Conservation (phyloP, 2,329 filamentous ascomycete species). For the Penicillium occitanis region DNA sequence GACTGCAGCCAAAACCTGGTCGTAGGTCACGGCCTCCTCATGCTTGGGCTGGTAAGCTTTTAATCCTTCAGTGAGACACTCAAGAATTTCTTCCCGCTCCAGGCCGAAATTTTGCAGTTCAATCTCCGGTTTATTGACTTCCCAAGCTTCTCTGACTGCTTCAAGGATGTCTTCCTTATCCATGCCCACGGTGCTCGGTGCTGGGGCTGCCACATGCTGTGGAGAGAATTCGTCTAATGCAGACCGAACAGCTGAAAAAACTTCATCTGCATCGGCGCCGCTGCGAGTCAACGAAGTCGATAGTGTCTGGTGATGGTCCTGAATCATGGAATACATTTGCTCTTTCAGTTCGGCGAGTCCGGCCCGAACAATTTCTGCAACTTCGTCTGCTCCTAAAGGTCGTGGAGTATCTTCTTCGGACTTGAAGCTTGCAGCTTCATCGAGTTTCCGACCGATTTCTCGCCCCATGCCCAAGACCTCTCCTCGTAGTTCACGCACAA, state of each 20-base stretch:
- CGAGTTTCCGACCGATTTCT: constrained; percentile 78
- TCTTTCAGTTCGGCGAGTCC: constrained; percentile 78
- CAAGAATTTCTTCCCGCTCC: constrained; percentile 84
- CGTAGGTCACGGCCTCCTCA: constrained; percentile 66
- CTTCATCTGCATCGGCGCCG: constrained; percentile 74
- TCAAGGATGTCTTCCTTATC: constrained; percentile 81
- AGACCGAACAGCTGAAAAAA: constrained; percentile 79
- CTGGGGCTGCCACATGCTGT: constrained; percentile 57
- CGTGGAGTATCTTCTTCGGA: constrained; percentile 48
- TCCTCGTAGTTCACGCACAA: constrained; percentile 84
- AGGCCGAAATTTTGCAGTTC: constrained; percentile 86
- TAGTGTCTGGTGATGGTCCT: constrained; percentile 69
- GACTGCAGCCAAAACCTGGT: constrained; percentile 82
- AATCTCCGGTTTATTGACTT: constrained; percentile 91
- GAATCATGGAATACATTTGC: constrained; percentile 77
- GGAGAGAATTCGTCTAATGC: constrained; percentile 62
- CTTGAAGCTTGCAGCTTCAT: constrained; percentile 56
- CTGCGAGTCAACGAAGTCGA: constrained; percentile 63
- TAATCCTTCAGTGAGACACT: constrained; percentile 81
- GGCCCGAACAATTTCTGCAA: constrained; percentile 75
- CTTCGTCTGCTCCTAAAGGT: constrained; percentile 63
- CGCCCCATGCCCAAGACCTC: constrained; percentile 94
- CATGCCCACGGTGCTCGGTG: constrained; percentile 48
- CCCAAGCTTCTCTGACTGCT: constrained; percentile 87
- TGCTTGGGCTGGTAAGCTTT: constrained; percentile 64